A percentile compares a stretch with the other conserved stretches of the same genome.
phyloP scores from a whole-genome alignment of 257 asterid genomes.

The Solanum gracilifrons region DNA sequence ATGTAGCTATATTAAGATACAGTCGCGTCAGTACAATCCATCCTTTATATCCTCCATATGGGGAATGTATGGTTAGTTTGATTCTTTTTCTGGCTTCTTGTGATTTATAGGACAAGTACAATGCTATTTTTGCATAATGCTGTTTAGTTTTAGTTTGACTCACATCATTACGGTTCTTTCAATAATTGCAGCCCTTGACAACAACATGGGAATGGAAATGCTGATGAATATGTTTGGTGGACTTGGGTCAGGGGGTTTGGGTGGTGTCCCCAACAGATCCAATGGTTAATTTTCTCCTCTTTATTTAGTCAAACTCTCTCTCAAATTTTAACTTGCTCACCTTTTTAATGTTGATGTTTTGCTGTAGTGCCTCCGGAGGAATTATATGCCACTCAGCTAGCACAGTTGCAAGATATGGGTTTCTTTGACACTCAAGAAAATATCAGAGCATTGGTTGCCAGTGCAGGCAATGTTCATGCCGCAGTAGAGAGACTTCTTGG shows the following conservation, averaged over 20 bases:
- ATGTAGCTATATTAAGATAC: neutral
- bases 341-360: neutral
- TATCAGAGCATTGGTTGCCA: conserved; percentile 30
- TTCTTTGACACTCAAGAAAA: conserved; percentile 44
- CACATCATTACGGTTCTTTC: neutral
- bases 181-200: conserved; percentile 2
- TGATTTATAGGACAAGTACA: neutral
- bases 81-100: neutral
- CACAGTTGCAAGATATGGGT: conserved; percentile 44
- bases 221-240: conserved; percentile 44
- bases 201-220: conserved; percentile 24
- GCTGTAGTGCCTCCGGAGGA: conserved; percentile 41
- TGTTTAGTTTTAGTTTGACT: neutral
- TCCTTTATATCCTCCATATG: neutral
- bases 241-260: conserved; percentile 33
- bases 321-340: neutral
- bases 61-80: neutral
- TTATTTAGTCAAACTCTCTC: neutral
- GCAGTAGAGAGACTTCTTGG: conserved; percentile 43
- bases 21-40: neutral
- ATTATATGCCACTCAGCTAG: conserved; percentile 30
- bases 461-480: conserved; percentile 47
- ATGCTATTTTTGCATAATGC: neutral
- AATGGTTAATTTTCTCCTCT: conserved; percentile 13
- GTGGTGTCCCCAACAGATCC: conserved; percentile 17